phyloP scores from a whole-genome alignment of 345 rosid genomes.

The Capsella bursapastoris region DNA sequence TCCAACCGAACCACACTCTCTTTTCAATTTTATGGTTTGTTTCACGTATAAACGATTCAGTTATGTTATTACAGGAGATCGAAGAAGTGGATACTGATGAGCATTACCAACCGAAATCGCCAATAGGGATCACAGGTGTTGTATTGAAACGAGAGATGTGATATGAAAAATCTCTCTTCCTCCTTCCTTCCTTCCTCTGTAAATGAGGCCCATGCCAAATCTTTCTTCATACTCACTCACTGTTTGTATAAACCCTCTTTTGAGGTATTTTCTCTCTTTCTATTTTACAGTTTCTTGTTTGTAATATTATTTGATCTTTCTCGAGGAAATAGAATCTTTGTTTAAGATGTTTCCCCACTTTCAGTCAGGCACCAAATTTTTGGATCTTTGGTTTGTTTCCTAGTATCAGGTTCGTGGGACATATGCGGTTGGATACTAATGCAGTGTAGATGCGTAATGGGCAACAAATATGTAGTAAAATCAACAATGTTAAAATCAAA shows the following conservation, averaged over 20 bases:
- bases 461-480: too few relatives aligned
- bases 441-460: too few relatives aligned
- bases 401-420: too few relatives aligned
- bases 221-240: constrained; percentile 21
- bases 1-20: constrained; percentile 12
- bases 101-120: constrained; percentile 78
- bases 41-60: constrained; percentile 8
- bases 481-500: background rate
- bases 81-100: constrained; percentile 98
- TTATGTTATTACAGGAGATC: constrained; percentile 65
- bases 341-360: background rate
- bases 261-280: background rate
- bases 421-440: too few relatives aligned
- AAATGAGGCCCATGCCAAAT: constrained; percentile 41
- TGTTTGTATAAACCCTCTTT: constrained; percentile 24
- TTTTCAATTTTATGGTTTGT: background rate
- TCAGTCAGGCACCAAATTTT: too few relatives aligned
- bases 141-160: constrained; percentile 62
- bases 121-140: constrained; percentile 58
- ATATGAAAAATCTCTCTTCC: constrained; percentile 14
- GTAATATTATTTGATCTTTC: constrained; percentile 34
- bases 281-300: constrained; percentile 24
- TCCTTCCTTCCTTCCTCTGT: constrained; percentile 37
- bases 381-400: too few relatives aligned
- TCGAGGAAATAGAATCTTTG: constrained; percentile 34